These are phyloP conservation scores for Tolypocladium nubicola DNA, from an alignment of 2,329 filamentous ascomycete species.

Conservation along the genomic window DNA sequence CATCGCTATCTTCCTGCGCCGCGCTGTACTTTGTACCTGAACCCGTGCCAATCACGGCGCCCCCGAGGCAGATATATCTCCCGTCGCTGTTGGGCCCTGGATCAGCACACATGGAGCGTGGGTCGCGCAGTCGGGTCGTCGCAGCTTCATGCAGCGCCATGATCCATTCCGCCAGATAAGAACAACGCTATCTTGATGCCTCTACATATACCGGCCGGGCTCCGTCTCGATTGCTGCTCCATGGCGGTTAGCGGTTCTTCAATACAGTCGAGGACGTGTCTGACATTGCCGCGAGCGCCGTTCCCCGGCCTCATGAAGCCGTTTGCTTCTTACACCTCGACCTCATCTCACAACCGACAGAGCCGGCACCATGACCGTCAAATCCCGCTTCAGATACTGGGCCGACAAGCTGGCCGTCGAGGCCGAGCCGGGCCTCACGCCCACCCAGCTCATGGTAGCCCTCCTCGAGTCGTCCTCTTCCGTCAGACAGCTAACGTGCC, in stretches of 20 bases:
- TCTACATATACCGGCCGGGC: neutral
- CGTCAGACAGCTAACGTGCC: neutral
- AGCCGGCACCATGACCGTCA: constrained; percentile 14
- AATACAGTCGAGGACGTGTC: neutral
- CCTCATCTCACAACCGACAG: neutral
- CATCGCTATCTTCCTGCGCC: neutral
- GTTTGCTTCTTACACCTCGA: neutral
- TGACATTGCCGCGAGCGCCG: neutral
- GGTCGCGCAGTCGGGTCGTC: neutral
- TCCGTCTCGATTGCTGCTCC: neutral
- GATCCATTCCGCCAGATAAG: neutral
- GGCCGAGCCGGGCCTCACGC: constrained; percentile 65
- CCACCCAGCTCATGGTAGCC: constrained; percentile 64
- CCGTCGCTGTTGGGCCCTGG: neutral
- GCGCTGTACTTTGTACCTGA: no score
- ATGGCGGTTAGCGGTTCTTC: neutral
- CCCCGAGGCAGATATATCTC: neutral
- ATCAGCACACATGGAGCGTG: neutral
- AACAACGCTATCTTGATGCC: neutral
- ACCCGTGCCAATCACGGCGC: neutral
- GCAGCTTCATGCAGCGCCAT: no score
- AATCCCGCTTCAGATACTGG: constrained; percentile 29
- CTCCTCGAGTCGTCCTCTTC: neutral
- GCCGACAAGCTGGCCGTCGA: constrained; percentile 59
- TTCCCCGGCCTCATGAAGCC: neutral